Conservation (phyloP, 2,329 filamentous ascomycete species). For the Botryotinia convoluta region DNA sequence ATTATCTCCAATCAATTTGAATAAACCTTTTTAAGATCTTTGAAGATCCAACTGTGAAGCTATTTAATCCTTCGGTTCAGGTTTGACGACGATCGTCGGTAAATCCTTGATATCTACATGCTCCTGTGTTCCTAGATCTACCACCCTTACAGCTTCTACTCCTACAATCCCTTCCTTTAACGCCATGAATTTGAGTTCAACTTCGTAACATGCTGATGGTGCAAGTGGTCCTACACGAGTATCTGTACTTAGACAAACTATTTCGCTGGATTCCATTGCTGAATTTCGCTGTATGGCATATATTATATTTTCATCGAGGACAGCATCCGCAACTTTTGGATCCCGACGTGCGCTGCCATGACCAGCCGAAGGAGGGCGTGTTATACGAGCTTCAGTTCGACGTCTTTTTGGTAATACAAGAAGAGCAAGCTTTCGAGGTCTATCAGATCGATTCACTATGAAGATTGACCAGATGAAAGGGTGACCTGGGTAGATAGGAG, state of each 20-base stretch:
- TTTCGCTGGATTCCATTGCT: conserved; percentile 60
- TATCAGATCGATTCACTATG: conserved; percentile 67
- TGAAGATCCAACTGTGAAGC: background rate
- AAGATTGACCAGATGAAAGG: conserved; percentile 72
- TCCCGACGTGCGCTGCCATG: conserved; percentile 37
- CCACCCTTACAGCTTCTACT: conserved; percentile 69
- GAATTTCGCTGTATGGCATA: conserved; percentile 69
- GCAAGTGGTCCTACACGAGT: conserved; percentile 70
- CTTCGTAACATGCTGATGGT: conserved; percentile 70
- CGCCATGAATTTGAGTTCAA: conserved; percentile 70
- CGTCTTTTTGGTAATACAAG: conserved; percentile 64
- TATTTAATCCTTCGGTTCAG: conserved; percentile 11
- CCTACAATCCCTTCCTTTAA: conserved; percentile 62
- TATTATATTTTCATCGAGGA: conserved; percentile 69
- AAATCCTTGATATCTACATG: conserved; percentile 74
- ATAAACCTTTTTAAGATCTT: background rate
- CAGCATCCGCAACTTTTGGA: conserved; percentile 56
- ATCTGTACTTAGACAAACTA: conserved; percentile 75
- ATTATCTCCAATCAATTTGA: background rate
- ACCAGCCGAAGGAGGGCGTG: conserved; percentile 49
- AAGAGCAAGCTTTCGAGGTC: conserved; percentile 66
- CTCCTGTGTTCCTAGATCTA: conserved; percentile 72
- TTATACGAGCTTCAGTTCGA: conserved; percentile 50
- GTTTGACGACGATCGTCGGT: conserved; percentile 60
- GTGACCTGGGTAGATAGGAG: conserved; percentile 60